Evolutionary conservation across 352 stramenopile genomes (phyloP).

Genomic region (Globisporangium canariense): DNA sequence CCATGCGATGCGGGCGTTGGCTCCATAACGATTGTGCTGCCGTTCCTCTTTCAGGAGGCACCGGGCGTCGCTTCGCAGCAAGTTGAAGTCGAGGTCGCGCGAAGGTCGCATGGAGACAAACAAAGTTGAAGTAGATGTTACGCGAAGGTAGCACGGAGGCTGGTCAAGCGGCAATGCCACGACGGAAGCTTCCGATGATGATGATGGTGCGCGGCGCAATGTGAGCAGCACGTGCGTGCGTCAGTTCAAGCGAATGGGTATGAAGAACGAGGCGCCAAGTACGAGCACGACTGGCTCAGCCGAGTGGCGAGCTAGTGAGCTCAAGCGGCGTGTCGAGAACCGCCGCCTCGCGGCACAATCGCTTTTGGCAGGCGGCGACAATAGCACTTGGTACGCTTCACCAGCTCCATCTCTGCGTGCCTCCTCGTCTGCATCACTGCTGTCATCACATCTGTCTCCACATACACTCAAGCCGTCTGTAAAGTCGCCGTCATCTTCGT

Average conservation of each 20-base stretch:
- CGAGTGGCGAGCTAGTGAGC: conserved; percentile 41
- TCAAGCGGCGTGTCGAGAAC: conserved; percentile 48
- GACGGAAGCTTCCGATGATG: neutral
- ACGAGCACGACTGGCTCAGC: neutral
- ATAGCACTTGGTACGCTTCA: neutral
- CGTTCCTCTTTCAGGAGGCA: neutral
- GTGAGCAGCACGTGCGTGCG: neutral
- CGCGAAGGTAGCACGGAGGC: neutral
- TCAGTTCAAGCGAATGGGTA: neutral
- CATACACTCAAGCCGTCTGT: neutral
- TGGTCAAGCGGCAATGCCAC: neutral
- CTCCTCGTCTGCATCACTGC: neutral
- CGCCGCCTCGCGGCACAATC: conserved; percentile 20
- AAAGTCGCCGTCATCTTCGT: neutral
- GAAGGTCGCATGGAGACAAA: conserved; percentile 29
- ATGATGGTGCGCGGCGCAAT: neutral
- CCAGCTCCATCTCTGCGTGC: neutral
- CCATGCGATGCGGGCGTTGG: neutral
- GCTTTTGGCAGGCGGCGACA: neutral
- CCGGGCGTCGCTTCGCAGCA: conserved; percentile 17
- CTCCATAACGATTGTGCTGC: neutral
- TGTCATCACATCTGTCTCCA: neutral
- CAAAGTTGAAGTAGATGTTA: neutral
- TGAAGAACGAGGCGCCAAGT: neutral
- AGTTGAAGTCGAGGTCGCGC: conserved; percentile 30